Evolutionary conservation across 306 rosid species (phyloP).

Genomic region (Sindora glabra): DNA sequence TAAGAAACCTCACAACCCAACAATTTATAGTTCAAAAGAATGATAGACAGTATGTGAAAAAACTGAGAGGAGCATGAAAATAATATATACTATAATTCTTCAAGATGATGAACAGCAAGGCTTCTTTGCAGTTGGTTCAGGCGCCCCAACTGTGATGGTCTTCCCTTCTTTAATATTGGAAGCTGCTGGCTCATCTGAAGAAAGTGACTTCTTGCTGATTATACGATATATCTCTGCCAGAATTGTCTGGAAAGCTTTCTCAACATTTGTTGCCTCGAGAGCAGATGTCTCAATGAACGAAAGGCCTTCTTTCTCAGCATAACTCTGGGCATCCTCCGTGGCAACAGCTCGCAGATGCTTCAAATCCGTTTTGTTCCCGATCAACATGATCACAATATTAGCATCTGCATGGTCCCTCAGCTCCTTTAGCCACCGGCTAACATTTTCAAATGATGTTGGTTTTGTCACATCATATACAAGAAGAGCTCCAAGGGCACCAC

Average conservation of each 20-base stretch:
- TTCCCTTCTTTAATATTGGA: constrained; percentile 58
- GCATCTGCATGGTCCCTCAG: constrained; percentile 90
- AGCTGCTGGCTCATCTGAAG: constrained; percentile 41
- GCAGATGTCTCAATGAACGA: constrained; percentile 95
- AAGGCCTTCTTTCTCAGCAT: constrained; percentile 81
- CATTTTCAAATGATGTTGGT: constrained; percentile 83
- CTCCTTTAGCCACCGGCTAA: constrained; percentile 88
- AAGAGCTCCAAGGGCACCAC: constrained; percentile 95
- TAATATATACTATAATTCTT: not conserved
- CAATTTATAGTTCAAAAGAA: constrained; percentile 14
- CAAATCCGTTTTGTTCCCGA: constrained; percentile 89
- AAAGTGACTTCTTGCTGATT: constrained; percentile 75
- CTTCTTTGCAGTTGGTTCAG: constrained; percentile 49
- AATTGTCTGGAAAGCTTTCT: constrained; percentile 86
- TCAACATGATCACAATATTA: constrained; percentile 79
- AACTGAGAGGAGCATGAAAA: not conserved
- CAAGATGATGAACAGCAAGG: constrained; percentile 81
- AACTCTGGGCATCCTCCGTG: constrained; percentile 79
- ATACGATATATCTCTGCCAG: constrained; percentile 72
- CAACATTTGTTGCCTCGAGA: constrained; percentile 75
- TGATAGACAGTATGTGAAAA: not conserved
- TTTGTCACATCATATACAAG: constrained; percentile 78
- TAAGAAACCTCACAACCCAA: constrained; percentile 1
- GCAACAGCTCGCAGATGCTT: constrained; percentile 88
- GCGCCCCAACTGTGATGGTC: constrained; percentile 51